These are phyloP conservation scores for Candida sakaeoensis DNA, from an alignment of 805 yeast genomes.

Conservation along the genomic window DNA sequence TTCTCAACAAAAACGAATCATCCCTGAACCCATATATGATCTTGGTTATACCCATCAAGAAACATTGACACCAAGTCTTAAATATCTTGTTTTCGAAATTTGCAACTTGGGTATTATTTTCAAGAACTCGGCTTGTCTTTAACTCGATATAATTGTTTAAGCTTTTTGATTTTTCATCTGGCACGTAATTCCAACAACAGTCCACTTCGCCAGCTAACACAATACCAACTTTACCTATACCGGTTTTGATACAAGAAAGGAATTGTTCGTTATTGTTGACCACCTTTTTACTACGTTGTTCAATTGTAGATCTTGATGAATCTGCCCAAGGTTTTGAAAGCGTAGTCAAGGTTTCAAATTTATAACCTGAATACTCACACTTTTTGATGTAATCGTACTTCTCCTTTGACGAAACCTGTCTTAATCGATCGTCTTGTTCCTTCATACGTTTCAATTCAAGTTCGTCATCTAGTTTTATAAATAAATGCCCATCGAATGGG, in stretches of 20 bases:
- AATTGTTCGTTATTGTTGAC: slow-evolving; percentile 77
- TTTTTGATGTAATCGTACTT: slow-evolving; percentile 25
- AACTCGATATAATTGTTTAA: slow-evolving; percentile 79
- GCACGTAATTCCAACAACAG: slow-evolving; percentile 80
- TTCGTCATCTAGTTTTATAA: slow-evolving; percentile 51
- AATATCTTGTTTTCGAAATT: slow-evolving; percentile 74
- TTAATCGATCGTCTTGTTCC: slow-evolving; percentile 17
- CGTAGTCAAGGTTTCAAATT: slow-evolving; percentile 79
- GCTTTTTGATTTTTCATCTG: slow-evolving; percentile 40
- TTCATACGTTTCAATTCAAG: slow-evolving; percentile 29
- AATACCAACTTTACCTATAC: slow-evolving; percentile 68
- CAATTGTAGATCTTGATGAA: slow-evolving; percentile 63
- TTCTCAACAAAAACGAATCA: slow-evolving; percentile 55
- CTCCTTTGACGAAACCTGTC: slow-evolving; percentile 19
- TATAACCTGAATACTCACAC: slow-evolving; percentile 69
- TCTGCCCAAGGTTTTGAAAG: slow-evolving; percentile 72
- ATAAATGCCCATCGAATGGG: slow-evolving; percentile 71
- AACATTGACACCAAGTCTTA: slow-evolving; percentile 91
- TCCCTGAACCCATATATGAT: slow-evolving; percentile 86
- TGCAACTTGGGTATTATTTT: slow-evolving; percentile 52
- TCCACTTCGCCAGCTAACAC: slow-evolving; percentile 89
- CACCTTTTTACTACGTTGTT: slow-evolving; percentile 52
- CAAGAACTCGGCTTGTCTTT: slow-evolving; percentile 63
- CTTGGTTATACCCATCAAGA: slow-evolving; percentile 77
- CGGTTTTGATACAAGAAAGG: slow-evolving; percentile 76